Evolutionary conservation across 495 filamentous ascomycete species (phyloP), one percentile per base, ranked within the genome.

Genomic region (Penicillium verhagenii): DNA sequence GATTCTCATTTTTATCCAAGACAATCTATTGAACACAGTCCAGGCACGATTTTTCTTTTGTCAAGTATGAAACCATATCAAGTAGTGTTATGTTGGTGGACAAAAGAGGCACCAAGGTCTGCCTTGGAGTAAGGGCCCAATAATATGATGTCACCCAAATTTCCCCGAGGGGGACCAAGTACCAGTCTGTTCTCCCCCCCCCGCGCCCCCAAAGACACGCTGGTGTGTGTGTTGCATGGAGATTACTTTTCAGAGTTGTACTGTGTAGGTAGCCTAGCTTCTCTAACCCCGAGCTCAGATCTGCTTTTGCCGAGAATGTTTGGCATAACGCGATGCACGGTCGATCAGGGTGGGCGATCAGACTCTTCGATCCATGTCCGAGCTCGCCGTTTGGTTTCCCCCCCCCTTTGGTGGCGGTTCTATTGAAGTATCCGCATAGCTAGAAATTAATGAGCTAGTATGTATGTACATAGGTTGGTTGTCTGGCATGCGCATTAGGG

Each of bases 11-110:
- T 19, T 35, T 33, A 54, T 40, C 38, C 13, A 1, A 23, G 9
- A 29, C 54, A 58, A 52, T 61, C 50, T 61, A 61, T 61, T 57
- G 55, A 55, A 55, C 47, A 52, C 55, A 42, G 29, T 26, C 51
- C 52, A 47, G 38, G 52, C 3, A n/a, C 11, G n/a, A 20, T 20
- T 16, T 9, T 35, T 20, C 35, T 35, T 6, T 19, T 38, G 25
- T 7, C n/a, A n/a, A 37, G 50, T 37, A 57, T 60, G 50, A 60
- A 54, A 60, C 50, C 29, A 24, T 19, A 16, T 45, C 29, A 21
- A 35, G 49, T 56, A 56, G 58, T 38, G 58, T 28, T 37, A 42
- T 61, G 58, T 37, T 19, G 21, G 51, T 52, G 13, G 50, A 50
- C 54, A 23, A 54, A 58, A 54, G 14, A 51, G 54, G 51, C n/a